Percentiles rank a stretch among this genome's conserved stretches.
Conservation (phyloP, 2,329 filamentous ascomycete genomes). For the Diaporthe sp. region DNA sequence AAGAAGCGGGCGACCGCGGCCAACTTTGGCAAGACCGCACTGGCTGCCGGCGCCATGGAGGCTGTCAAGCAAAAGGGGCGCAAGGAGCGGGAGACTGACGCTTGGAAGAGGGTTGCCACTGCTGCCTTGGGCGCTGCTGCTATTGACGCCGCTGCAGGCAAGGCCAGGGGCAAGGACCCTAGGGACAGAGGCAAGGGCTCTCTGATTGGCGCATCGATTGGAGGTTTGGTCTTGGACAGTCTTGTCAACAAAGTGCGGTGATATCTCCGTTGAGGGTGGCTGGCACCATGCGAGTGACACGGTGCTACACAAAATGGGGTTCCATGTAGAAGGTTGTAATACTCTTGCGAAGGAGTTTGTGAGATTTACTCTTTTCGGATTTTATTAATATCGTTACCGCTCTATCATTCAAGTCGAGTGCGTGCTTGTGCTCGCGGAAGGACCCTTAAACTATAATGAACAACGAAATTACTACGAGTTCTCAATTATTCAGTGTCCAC, state of each 20-base stretch:
- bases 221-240: constrained; percentile 30
- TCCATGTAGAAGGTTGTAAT: neutral
- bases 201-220: constrained; percentile 22
- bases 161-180: constrained; percentile 21
- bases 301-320: neutral
- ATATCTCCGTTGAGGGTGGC: neutral
- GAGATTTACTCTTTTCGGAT: neutral
- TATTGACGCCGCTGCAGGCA: constrained; percentile 26
- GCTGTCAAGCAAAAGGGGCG: constrained; percentile 28
- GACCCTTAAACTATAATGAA: neutral
- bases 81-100: constrained; percentile 9
- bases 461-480: neutral
- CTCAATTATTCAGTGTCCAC: neutral
- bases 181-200: constrained; percentile 29
- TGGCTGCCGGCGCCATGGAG: constrained; percentile 26
- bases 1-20: constrained; percentile 10
- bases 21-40: constrained; percentile 29
- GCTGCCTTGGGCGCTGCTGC: constrained; percentile 27
- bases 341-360: neutral
- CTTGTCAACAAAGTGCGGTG: constrained; percentile 27
- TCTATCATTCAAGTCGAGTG: neutral
- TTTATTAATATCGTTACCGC: neutral
- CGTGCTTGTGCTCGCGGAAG: neutral
- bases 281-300: neutral
- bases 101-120: constrained; percentile 36